Evolutionary conservation across 305 asterid species (phyloP), one percentile per base, ranked within the genome.

Genomic region (Solanum hybrid): DNA sequence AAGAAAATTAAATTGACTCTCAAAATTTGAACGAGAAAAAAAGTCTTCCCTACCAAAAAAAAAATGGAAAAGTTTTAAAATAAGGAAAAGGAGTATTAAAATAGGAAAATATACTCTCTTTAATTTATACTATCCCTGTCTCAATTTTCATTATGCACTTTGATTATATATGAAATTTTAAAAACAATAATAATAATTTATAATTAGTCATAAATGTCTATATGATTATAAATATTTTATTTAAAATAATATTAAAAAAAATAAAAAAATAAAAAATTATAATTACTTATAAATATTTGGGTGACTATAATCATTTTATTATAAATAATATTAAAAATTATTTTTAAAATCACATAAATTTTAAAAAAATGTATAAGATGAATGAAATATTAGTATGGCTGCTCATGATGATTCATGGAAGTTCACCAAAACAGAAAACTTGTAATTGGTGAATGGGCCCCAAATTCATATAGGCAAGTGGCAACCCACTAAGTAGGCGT

Each of bases 331-430:
- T 20, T 9, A 22, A 65, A 65, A n/a, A 24, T 37, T 10, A 29
- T 29, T 10, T 24, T 39, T 13, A 72, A 24, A 33, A 87, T 20
- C 38, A 12, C 36, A 15, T 31, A 32, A 45, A 7, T 15, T 7
- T 0, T 2, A 39, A 39, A 22, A 65, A 65, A 61, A 61, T 3
- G 22, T 76, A 77, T 17, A 20, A 33, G 2, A 37, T 80, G 86
- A 80, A 91, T 80, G 86, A 37, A 91, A 94, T 90, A 90, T 91
- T 61, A 94, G 93, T 93, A 78, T 92, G 94, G 94, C 94, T 87
- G 41, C 68, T 90, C 91, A 91, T 91, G 85, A 91, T 91, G 88
- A 90, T 88, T 90, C 87, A 90, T 61, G 91, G 94, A 90, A 93
- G 89, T 87, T 92, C 90, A 75, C 89, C 89, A 90, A 89, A 89